Base-by-base conservation (phyloP, 2,329 filamentous ascomycete genomes). In the Aspergillus arachidicola region DNA sequence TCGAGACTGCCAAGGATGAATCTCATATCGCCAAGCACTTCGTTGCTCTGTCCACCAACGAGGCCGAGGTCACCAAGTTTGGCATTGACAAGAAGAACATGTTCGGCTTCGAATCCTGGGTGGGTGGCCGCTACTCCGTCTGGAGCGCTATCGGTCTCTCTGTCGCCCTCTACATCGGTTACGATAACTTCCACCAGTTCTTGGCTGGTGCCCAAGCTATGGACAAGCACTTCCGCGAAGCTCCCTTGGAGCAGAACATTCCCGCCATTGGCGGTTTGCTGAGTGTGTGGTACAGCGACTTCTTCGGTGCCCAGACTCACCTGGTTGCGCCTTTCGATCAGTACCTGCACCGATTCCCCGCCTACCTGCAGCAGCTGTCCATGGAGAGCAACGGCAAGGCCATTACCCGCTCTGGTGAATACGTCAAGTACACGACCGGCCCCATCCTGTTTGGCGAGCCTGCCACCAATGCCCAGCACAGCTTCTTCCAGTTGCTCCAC, bases 361-460 rank as follows among this genome's bases (percentile, higher is more conserved):
- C 95, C 72, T 99, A 99, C 84, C 91, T 99, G 60, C 95, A 99
- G 84, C 95, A 99, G 83, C 86, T 99, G 64, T 98, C 94, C 65
- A 99, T 99, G 95, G 95, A 99, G 85, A 98, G 94, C 66, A 99
- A 99, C 81, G 95, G 95, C 77, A 99, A 99, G 86, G 92, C 91
- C 65, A 93, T 98, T 76, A 96, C 94, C 66, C 92, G 95, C 74
- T 90, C 88, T 62, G 90, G 93, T 43, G 87, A 90, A 68, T 90
- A 96, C 65, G 94, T 96, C 76, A 97, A 97, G 84, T 99, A 99
- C 85, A 97, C 94, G 63, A 99, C 95, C 43, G 94, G 95, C 56
- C 88, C 95, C 60, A 94, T 99, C 77, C 85, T 99, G 67, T 99
- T 99, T 78, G 95, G 95, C 76, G 95, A 99, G 86, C 95, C 95